Evolutionary conservation across 225 moss, liverwort and hornwort species (phyloP), one percentile per base, ranked within the genome.

Genomic region (Pseudoscleropodium purum): DNA sequence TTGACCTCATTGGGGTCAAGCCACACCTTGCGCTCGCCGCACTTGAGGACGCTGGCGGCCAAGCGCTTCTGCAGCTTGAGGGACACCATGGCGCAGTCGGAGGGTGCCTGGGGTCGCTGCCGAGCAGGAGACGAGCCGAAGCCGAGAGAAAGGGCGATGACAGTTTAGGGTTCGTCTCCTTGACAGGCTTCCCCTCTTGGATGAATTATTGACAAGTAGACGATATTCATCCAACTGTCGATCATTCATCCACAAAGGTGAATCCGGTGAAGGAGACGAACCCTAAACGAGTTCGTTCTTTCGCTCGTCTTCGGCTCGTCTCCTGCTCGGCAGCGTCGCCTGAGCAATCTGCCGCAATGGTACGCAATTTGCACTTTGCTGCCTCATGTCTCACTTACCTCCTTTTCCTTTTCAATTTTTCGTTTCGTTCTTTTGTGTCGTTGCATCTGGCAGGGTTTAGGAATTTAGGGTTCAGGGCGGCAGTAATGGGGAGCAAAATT

Each of bases 21-120:
- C 97, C 97, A 97, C 18, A 97, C 97, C 94, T 97, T 97, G 87
- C 96, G 96, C 90, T 97, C 96, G n/a, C 97, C 97, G 83, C 97
- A 97, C 85, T 97, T 97, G 59, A 97, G 94, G 73, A 97, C 97
- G 90, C 95, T 95, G 68, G 96, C 96, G 87, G 97, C 97, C 74
- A 97, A 90, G 89, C 97, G 97, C 95, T 97, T 96, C 94, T 97
- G 97, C 95, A 97, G 90, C 96, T 97, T 97, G 68, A 97, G 95
- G 60, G 97, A 97, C 94, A 97, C 96, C 97, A 97, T 97, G 86
- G 91, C 75, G 77, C 43, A 45, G 20, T 75, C 57, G 57, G 20
- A 54, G 13, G 15, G 19, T 7, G 54, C 43, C 24, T 34, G 87
- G 10, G 72, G 17, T 51, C 70, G 59, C 25, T 61, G 39, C 70